phyloP scores from a whole-genome alignment of 2,329 filamentous ascomycete species.

The Trichoderma polysporum region DNA sequence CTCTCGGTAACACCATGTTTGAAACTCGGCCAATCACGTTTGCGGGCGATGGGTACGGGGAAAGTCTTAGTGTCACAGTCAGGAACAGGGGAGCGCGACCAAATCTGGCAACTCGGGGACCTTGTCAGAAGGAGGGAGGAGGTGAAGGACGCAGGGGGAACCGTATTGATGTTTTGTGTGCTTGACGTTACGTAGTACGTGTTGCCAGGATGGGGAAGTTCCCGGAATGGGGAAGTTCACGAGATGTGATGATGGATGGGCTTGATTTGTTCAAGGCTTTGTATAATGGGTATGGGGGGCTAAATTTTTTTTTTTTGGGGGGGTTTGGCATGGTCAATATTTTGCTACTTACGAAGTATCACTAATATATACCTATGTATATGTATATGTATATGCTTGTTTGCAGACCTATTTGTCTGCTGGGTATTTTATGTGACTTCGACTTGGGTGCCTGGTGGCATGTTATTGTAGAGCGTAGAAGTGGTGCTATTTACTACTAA shows the following conservation, averaged over 20 bases:
- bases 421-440: no score
- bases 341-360: not conserved
- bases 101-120: not conserved
- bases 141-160: not conserved
- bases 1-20: not conserved
- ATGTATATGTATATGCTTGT: not conserved
- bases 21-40: conserved; percentile 3
- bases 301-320: not conserved
- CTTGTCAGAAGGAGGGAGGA: not conserved
- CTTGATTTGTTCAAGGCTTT: not conserved
- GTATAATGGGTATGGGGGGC: no score
- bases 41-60: not conserved
- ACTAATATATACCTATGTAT: no score
- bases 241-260: not conserved
- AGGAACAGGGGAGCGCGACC: not conserved
- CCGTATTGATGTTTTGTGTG: not conserved
- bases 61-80: not conserved
- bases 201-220: not conserved
- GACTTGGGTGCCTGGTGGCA: no score
- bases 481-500: not conserved
- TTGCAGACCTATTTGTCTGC: not conserved
- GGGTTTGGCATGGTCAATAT: not conserved
- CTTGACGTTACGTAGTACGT: not conserved
- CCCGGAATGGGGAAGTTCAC: not conserved
- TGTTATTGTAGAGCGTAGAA: not conserved